Evolutionary conservation across 2,329 filamentous ascomycete species (phyloP).

Genomic region (Allantophomopsis cytisporea): DNA sequence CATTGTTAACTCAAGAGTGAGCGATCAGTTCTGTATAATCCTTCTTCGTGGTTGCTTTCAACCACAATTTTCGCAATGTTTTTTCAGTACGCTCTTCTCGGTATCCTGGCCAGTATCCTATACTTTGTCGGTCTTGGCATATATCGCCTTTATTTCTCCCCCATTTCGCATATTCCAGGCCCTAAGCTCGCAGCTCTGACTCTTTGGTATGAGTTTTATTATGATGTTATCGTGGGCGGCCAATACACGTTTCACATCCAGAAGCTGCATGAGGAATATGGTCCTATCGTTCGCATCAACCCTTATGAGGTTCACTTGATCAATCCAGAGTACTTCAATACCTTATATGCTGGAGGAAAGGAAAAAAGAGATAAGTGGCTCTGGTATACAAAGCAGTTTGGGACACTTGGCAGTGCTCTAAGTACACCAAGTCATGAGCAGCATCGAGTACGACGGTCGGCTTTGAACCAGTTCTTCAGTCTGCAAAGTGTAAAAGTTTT

Average conservation of each 20-base stretch:
- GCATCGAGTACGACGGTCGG: constrained; percentile 9
- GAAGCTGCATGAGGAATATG: constrained; percentile 27
- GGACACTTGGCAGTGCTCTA: constrained; percentile 5
- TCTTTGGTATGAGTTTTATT: constrained; percentile 7
- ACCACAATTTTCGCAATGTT: not conserved
- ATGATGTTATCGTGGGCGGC: constrained; percentile 8
- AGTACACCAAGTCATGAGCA: constrained; percentile 9
- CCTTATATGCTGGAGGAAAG: constrained; percentile 5
- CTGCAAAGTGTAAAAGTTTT: constrained; percentile 6
- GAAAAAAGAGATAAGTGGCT: constrained; percentile 4
- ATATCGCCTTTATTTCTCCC: constrained; percentile 12
- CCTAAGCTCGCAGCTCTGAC: constrained; percentile 11
- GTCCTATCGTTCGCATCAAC: constrained; percentile 10
- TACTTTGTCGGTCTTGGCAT: not conserved
- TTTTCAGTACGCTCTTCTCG: not conserved
- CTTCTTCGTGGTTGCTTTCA: too few relatives aligned
- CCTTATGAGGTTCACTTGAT: constrained; percentile 8
- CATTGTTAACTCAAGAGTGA: too few relatives aligned
- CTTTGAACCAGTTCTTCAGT: constrained; percentile 12
- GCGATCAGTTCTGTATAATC: too few relatives aligned
- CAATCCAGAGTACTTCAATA: constrained; percentile 10
- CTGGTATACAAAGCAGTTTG: constrained; percentile 6
- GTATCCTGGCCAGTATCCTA: not conserved
- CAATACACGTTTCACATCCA: constrained; percentile 27
- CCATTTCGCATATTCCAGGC: constrained; percentile 12